Evolutionary conservation across 768 basidiomycete genomes (phyloP), one percentile per base, ranked within the genome.

Genomic region (Naganishia onofrii): DNA sequence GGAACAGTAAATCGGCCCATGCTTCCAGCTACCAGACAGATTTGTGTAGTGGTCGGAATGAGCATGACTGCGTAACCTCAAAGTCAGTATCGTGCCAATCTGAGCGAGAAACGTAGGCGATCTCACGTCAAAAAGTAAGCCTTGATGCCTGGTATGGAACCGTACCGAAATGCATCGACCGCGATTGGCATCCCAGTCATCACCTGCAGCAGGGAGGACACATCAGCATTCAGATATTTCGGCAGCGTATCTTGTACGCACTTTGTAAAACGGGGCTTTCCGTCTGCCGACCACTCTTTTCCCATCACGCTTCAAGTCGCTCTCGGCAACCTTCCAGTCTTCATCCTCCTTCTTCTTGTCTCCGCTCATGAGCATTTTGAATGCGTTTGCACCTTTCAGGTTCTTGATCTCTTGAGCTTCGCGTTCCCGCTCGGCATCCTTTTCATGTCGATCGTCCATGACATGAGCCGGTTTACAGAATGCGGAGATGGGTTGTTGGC

Each of bases 1-100:
- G 44, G 95, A 98, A 81, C 94, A 98, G 82, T 99, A 99, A 32
- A 99, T 96, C 0, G 91, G 92, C 0, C 96, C 95, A 69, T 85
- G 86, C 70, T 87, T 88, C 96, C 96, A 99, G 48, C 84, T 88
- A 0, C 89, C 87, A 0, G 91, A 89, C 1, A 99, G 84, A 75
- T 90, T 94, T 0, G 96, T 96, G 77, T 96, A 97, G 75, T 95
- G 93, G 80, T 97, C 93, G 3, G 93, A 95, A 81, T 99, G 96
- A 0, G 95, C 95, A 77, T 98, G 95, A 10, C 93, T 95, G 70
- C 73, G 10, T 54, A 34, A 72, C 36, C 8, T 19, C 19, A 23
- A 66, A n/a, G 4, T 44, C 42, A 68, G 21, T 15, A 51, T 26
- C 5, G 36, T 29, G 21, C n/a, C n/a, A n/a, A 36, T 1, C 17